Conservation (phyloP, 345 rosid genomes). For the Eucalyptus brandiana region DNA sequence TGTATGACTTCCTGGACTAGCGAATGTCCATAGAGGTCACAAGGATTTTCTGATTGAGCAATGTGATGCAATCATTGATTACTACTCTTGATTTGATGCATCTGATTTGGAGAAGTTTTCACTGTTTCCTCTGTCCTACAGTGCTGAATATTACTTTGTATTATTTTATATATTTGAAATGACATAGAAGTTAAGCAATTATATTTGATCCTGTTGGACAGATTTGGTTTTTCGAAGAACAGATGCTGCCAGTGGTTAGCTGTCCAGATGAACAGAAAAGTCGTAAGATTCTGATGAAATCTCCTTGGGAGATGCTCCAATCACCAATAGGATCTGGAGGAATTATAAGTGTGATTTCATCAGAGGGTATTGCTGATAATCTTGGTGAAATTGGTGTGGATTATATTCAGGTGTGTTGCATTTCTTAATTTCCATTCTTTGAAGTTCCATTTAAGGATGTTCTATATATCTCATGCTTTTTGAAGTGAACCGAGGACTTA, state of each 20-base stretch:
- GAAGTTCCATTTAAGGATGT: not conserved
- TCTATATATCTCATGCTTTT: not conserved
- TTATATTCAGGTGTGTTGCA: constrained; percentile 49
- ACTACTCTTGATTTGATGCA: not conserved
- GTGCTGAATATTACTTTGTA: not conserved
- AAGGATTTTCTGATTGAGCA: not conserved
- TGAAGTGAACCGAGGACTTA: not conserved
- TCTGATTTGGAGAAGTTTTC: not conserved
- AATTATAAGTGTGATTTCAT: constrained; percentile 45
- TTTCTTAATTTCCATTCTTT: not conserved
- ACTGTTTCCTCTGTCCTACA: not conserved
- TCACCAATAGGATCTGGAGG: constrained; percentile 83
- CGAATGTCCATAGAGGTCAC: not conserved
- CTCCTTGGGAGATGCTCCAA: constrained; percentile 85
- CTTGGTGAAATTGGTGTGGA: constrained; percentile 48
- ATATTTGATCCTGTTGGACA: constrained; percentile 2
- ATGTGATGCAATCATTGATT: not conserved
- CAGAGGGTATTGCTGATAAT: constrained; percentile 28
- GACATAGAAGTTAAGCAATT: not conserved
- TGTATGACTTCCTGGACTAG: not conserved
- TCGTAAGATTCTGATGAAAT: constrained; percentile 78
- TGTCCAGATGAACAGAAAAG: constrained; percentile 24
- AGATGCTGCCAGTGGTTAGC: constrained; percentile 62
- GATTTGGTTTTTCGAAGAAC: constrained; percentile 81
- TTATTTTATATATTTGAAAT: not conserved